Base-by-base conservation (phyloP, 306 rosid genomes). In the Sicyos baderoa region DNA sequence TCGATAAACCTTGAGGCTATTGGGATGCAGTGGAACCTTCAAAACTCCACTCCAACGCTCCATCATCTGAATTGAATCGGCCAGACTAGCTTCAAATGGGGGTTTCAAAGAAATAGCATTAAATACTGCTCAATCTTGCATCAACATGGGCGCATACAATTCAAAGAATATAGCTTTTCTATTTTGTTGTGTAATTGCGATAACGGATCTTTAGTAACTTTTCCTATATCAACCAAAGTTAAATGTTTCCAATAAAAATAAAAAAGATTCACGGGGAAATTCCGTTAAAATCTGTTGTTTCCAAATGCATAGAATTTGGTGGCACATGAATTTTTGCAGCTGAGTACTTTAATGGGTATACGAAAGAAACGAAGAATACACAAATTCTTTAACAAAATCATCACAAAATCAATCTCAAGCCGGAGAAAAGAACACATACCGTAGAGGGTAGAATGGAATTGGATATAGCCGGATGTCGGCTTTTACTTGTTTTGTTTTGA, bases 41-140 rank as follows among this genome's bases (percentile, higher is more conserved):
- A 92, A 81, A 79, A 92, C 70, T 72, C 95, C 91, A 80, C 82
- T 76, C 95, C 98, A 92, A 6, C 88, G 93, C 9, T 84, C 91
- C 96, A 89, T 89, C 95, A 87, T 89, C 65, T 25, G 29, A 25
- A 25, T 15, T 7, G 32, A 63, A 71, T 19, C 22, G 27, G 22
- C 13, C 8, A 47, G 54, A 54, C 0, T 56, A 0, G 62, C 25
- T 23, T 57, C 25, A 25, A 57, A 25, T 25, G 63, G 42, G 16
- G 63, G 17, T 57, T n/a, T n/a, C n/a, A n/a, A n/a, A n/a, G n/a
- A n/a, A n/a, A n/a, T n/a, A n/a, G n/a, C n/a, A n/a, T n/a, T n/a
- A n/a, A n/a, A n/a, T n/a, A n/a, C n/a, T n/a, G n/a, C n/a, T n/a
- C n/a, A n/a, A n/a, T n/a, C n/a, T n/a, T n/a, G n/a, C n/a, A n/a